A percentile compares a stretch with the other conserved stretches of the same genome.
phyloP scores from a whole-genome alignment of 2,329 filamentous ascomycete genomes.

The Hymenoscyphus scutula region DNA sequence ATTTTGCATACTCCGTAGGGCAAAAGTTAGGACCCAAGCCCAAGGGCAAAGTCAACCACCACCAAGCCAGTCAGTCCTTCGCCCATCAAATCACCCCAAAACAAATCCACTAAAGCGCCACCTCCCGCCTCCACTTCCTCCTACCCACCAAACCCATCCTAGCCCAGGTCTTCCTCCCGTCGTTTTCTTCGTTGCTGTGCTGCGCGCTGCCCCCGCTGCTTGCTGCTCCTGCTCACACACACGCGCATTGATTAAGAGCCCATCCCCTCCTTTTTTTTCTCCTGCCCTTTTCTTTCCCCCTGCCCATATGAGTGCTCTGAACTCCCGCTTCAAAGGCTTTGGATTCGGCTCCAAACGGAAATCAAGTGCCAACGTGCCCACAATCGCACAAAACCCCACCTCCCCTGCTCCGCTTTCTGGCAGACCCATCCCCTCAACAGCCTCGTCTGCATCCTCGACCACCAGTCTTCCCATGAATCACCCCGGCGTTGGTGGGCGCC shows the following conservation, averaged over 20 bases:
- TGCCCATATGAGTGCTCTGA: constrained; percentile 71
- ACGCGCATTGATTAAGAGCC: constrained; percentile 10
- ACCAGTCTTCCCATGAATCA: constrained; percentile 62
- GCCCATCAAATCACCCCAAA: background rate
- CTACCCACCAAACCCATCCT: background rate
- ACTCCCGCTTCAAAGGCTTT: constrained; percentile 75
- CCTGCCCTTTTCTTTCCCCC: constrained; percentile 14
- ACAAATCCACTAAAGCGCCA: background rate
- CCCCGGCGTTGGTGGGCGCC: constrained; percentile 56
- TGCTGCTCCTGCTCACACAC: background rate
- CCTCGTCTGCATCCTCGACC: constrained; percentile 44
- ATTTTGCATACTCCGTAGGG: constrained; percentile 1
- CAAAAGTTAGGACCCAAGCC: background rate
- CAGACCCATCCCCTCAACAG: constrained; percentile 41
- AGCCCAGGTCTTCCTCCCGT: background rate
- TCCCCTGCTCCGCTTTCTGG: constrained; percentile 30
- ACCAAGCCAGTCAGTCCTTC: background rate
- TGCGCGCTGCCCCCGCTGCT: too few species aligned
- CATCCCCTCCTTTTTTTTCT: constrained; percentile 1
- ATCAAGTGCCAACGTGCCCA: constrained; percentile 57
- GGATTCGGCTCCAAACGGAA: constrained; percentile 75
- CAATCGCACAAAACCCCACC: constrained; percentile 36
- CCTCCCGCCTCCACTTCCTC: background rate
- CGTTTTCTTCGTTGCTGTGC: background rate
- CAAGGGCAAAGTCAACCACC: background rate